Conservation (phyloP, 345 rosid genomes). For the Lumnitzera racemosa region DNA sequence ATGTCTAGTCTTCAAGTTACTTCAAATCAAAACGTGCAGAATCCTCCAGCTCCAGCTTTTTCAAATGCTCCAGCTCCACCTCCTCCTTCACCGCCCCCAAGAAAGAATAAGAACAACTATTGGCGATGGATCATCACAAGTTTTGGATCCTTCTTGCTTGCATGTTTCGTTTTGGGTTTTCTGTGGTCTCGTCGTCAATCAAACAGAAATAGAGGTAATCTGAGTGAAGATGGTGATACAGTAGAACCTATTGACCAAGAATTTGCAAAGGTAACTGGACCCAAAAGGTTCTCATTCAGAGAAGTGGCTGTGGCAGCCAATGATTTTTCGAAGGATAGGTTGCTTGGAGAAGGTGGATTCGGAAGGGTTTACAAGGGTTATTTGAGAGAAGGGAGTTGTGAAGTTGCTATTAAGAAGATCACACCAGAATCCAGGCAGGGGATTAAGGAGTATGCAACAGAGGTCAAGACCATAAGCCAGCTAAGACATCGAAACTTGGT, state of each 20-base stretch:
- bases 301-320: slow-evolving; percentile 1
- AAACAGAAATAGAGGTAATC: neutral
- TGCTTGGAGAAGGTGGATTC: slow-evolving; percentile 4
- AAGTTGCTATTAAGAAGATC: slow-evolving; percentile 6
- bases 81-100: neutral
- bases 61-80: no score
- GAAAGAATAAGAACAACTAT: neutral
- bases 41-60: no score
- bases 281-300: no score
- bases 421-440: slow-evolving; percentile 2
- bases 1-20: slow-evolving; percentile 8
- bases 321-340: neutral
- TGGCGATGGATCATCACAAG: neutral
- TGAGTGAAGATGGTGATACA: neutral
- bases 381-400: neutral
- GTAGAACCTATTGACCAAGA: neutral
- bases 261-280: slow-evolving; percentile 4
- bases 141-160: neutral
- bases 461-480: no score
- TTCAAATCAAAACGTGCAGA: no score
- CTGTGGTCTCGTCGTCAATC: neutral
- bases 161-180: neutral
- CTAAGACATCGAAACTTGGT: no score
- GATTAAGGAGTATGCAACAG: no score
- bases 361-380: no score